Conservation (phyloP, 1,284 basidiomycete species). For the Sporisorium reilianum region DNA sequence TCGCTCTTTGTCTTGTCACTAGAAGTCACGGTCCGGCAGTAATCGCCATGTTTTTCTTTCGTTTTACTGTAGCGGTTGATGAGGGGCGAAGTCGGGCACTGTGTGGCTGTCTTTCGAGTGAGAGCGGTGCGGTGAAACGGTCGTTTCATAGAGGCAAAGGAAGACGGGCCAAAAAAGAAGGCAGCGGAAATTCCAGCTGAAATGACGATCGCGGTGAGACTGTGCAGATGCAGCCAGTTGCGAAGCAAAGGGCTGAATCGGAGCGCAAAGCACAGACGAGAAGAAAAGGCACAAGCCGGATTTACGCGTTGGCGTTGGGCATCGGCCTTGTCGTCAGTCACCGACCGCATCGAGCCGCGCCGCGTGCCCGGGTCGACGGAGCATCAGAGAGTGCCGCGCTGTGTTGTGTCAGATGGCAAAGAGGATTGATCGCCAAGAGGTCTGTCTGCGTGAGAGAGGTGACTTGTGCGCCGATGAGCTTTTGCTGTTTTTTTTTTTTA, state of each 20-base stretch:
- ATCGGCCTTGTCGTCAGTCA: neutral
- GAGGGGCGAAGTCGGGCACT: too few species aligned
- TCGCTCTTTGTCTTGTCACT: neutral
- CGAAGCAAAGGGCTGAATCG: neutral
- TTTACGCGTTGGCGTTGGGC: neutral
- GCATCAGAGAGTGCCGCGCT: conserved; percentile 17
- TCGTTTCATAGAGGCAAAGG: neutral
- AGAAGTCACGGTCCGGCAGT: conserved; percentile 5
- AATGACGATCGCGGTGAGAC: neutral
- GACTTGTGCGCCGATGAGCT: neutral
- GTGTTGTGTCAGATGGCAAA: neutral
- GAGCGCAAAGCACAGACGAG: neutral
- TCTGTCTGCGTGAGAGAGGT: neutral
- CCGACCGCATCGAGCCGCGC: too few species aligned
- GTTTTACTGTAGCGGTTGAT: too few species aligned
- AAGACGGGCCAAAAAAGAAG: neutral
- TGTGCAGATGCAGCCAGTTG: neutral
- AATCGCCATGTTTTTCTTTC: conserved; percentile 1
- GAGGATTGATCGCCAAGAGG: too few species aligned
- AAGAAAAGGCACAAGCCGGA: neutral
- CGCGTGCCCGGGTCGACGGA: too few species aligned
- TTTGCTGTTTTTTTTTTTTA: too few species aligned
- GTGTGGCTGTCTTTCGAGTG: too few species aligned
- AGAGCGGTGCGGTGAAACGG: too few species aligned
- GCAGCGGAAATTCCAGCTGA: conserved; percentile 1